Evolutionary conservation across 306 rosid species (phyloP).

Genomic region (Cicer arietinum): DNA sequence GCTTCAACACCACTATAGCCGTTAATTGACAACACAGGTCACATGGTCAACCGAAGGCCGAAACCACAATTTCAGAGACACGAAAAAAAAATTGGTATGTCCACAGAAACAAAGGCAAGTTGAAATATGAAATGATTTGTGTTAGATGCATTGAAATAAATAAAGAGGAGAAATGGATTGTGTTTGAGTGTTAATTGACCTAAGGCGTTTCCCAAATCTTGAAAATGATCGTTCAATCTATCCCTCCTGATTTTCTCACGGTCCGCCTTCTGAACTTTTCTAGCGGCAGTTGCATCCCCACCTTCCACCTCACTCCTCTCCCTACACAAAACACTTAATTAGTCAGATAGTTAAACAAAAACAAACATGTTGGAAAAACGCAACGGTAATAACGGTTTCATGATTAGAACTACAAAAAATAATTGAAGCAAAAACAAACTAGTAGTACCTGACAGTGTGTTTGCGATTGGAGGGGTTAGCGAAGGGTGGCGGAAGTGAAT

Average conservation of each 20-base stretch:
- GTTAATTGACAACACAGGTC: too few relatives aligned
- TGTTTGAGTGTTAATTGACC: constrained; percentile 49
- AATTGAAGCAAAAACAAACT: not conserved
- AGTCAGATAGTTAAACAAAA: not conserved
- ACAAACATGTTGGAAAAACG: not conserved
- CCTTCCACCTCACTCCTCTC: constrained; percentile 59
- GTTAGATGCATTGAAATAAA: constrained; percentile 4
- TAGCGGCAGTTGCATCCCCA: constrained; percentile 66
- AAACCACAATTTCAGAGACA: not conserved
- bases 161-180: not conserved
- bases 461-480: constrained; percentile 49
- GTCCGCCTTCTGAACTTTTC: constrained; percentile 89
- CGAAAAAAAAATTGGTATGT: too few relatives aligned
- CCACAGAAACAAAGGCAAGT: not conserved
- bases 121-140: not conserved
- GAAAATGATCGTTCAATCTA: constrained; percentile 81
- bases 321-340: constrained; percentile 41
- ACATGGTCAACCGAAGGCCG: too few relatives aligned
- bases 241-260: constrained; percentile 92
- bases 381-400: not conserved
- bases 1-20: too few relatives aligned
- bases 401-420: not conserved
- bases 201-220: constrained; percentile 69
- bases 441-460: constrained; percentile 53
- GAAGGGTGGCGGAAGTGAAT: constrained; percentile 50